phyloP scores from a whole-genome alignment of 2,329 filamentous ascomycete genomes.

The Hypoxylon sp. region DNA sequence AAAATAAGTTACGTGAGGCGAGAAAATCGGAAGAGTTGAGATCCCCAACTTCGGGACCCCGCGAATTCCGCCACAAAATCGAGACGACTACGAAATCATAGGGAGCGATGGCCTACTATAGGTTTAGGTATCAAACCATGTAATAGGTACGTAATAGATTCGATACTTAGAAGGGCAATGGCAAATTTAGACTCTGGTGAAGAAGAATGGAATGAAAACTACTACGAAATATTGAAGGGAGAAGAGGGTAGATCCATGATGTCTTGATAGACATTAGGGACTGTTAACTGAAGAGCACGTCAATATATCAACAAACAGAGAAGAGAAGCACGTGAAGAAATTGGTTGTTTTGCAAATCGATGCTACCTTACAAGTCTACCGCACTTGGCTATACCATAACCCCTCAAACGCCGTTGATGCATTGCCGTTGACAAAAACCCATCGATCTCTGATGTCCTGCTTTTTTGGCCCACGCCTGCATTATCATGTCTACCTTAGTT shows the following conservation, averaged over 20 bases:
- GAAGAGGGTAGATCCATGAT: too few relatives aligned
- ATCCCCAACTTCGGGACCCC: neutral
- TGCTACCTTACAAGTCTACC: conserved; percentile 53
- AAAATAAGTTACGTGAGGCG: neutral
- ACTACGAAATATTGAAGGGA: too few relatives aligned
- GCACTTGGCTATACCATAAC: conserved; percentile 49
- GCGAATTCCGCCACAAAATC: neutral
- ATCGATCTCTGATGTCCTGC: conserved; percentile 33
- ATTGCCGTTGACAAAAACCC: conserved; percentile 46
- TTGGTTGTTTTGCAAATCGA: conserved; percentile 45
- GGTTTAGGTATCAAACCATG: neutral
- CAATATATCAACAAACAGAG: neutral
- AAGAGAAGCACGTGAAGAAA: conserved; percentile 17
- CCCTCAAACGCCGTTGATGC: conserved; percentile 53
- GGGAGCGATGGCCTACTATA: neutral
- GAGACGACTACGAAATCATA: neutral
- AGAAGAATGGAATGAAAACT: too few relatives aligned
- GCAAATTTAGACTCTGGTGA: neutral
- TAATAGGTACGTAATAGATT: neutral
- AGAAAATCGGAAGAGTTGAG: neutral
- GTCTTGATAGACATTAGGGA: neutral
- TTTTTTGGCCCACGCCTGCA: conserved; percentile 33
- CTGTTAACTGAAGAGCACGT: neutral
- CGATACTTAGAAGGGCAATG: neutral
- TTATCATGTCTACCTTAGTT: conserved; percentile 36